Percentiles rank a stretch among this genome's conserved stretches.
These are phyloP conservation scores for Picochlorum sp. DNA, from an alignment of 139 green algal genomes.

Conservation along the genomic window DNA sequence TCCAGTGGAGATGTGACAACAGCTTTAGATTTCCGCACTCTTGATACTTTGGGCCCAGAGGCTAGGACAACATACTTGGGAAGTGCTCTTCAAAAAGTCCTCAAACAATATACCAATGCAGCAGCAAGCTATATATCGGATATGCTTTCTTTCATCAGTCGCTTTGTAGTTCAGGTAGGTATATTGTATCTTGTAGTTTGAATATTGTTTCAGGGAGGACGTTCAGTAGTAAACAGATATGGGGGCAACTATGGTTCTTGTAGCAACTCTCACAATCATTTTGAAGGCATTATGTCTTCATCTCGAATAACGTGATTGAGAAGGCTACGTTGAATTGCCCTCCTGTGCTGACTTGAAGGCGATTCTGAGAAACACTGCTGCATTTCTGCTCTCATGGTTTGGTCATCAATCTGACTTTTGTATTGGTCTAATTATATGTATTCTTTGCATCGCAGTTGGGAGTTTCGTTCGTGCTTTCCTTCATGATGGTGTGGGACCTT, in stretches of 20 bases:
- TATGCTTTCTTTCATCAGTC: constrained; percentile 65
- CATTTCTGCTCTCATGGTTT: too few relatives aligned
- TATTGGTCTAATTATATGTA: not conserved
- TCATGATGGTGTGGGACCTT: constrained; percentile 92
- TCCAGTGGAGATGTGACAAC: constrained; percentile 63
- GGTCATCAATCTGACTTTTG: too few relatives aligned
- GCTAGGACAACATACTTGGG: constrained; percentile 44
- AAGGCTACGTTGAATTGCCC: not conserved
- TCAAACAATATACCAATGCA: constrained; percentile 79
- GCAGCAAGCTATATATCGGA: constrained; percentile 63
- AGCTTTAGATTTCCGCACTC: constrained; percentile 28
- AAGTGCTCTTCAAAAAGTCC: constrained; percentile 59
- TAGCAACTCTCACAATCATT: not conserved
- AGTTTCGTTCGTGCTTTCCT: constrained; percentile 81
- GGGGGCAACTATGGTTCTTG: not conserved
- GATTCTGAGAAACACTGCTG: constrained; percentile 25
- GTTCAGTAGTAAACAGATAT: constrained; percentile 5
- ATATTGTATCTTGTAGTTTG: not conserved
- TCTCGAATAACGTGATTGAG: not conserved
- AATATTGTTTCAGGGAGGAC: not conserved
- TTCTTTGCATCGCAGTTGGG: constrained; percentile 46
- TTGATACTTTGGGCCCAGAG: constrained; percentile 12
- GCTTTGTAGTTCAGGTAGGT: constrained; percentile 73
- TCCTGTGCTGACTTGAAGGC: constrained; percentile 18
- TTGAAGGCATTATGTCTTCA: not conserved